Evolutionary conservation across 2,329 filamentous ascomycete species (phyloP), one percentile per base, ranked within the genome.

Genomic region (Anthostomella pinea): DNA sequence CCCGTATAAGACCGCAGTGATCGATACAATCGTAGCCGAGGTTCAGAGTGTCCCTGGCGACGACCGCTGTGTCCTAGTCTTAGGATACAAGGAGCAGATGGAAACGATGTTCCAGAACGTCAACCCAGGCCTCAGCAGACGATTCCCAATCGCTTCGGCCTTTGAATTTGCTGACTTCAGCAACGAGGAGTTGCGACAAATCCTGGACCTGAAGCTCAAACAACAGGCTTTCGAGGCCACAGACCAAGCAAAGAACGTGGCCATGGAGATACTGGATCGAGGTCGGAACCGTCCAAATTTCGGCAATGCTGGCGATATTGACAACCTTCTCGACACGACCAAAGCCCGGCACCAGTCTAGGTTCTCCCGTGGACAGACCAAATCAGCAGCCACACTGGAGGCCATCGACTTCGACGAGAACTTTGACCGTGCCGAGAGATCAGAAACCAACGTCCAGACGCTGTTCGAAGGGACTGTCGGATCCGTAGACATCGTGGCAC

Each of bases 21-120:
- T 88, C 3, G 85, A 89, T 48, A 87, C 82, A 0, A 79, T 88
- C 9, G 85, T 88, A 0, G 80, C 82, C 0, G 80, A 87, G 46
- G 75, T 89, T 0, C 84, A 89, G 41, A 83, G 75, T 43, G 73
- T 73, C 0, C 77, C 81, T 0, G 81, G 83, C 0, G 83, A 88
- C 18, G 83, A 89, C 56, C 74, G 82, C 3, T 88, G 83, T 43
- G 81, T 89, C 0, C 64, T 89, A 0, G 65, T 89, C 0, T 65
- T 87, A 0, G 85, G 85, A 0, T 89, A 89, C 59, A 71, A 77
- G 31, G 75, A 81, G 0, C 68, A 83, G 45, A 85, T 90, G 77
- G 69, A 78, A 34, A 63, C 72, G 0, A 87, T 89, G 83, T 81
- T 88, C 42, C 76, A 79, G n/a, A 81, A 83, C 20, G 76, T 78